These are phyloP conservation scores for Cryptosporidium ubiquitum DNA, from an alignment of 169 alveolate genomes.

Conservation along the genomic window DNA sequence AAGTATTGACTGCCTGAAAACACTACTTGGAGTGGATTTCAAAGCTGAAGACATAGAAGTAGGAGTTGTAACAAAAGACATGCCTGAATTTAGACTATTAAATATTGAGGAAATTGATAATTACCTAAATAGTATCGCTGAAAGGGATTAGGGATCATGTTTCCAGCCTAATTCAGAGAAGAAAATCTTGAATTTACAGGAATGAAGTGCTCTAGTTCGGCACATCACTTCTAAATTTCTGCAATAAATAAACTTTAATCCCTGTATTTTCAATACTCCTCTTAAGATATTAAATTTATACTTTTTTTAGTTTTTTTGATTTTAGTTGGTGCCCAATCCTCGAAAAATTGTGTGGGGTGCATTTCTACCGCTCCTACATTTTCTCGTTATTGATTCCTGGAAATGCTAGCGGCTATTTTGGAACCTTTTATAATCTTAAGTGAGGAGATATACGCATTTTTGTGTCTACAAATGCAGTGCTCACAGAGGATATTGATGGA, in stretches of 20 bases:
- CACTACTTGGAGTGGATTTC: slow-evolving; percentile 80
- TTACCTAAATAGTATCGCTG: slow-evolving; percentile 88
- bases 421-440: slow-evolving; percentile 44
- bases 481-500: slow-evolving; percentile 60
- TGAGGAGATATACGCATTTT: slow-evolving; percentile 58
- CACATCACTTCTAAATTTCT: not conserved
- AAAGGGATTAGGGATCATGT: slow-evolving; percentile 80
- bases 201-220: not conserved
- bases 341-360: slow-evolving; percentile 10
- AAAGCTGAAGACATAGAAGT: slow-evolving; percentile 91
- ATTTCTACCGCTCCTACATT: not conserved
- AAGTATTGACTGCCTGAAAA: slow-evolving; percentile 45
- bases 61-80: slow-evolving; percentile 87
- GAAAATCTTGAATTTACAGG: not conserved
- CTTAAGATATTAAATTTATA: not conserved
- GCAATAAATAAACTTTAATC: not conserved
- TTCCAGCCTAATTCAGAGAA: not conserved
- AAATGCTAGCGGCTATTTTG: slow-evolving; percentile 19
- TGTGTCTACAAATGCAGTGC: slow-evolving; percentile 65
- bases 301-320: not conserved
- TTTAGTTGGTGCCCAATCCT: not conserved
- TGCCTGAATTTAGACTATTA: slow-evolving; percentile 87
- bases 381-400: slow-evolving; percentile 6
- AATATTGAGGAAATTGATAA: slow-evolving; percentile 88
- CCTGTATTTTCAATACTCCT: not conserved